Evolutionary conservation across 495 filamentous ascomycete species (phyloP), one percentile per base, ranked within the genome.

Genomic region (Xylaria intraflava): DNA sequence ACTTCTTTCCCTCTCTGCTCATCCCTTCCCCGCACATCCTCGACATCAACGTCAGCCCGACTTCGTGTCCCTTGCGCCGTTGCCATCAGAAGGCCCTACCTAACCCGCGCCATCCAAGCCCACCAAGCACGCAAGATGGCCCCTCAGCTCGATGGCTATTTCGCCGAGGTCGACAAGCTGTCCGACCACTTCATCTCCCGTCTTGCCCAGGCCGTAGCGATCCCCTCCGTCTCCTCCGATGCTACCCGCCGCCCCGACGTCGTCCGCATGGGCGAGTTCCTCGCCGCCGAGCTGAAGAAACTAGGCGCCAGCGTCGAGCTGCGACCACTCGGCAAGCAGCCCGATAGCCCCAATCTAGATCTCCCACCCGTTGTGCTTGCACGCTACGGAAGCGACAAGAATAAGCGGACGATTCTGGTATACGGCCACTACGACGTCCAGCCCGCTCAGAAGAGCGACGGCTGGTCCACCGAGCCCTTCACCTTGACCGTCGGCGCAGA

Each of bases 341-440:
- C 89, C 30, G 87, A 86, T 55, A 88, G 87, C 57, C 88, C 93
- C 61, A 80, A 90, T 53, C 86, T 99, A 58, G 83, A 95, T 23
- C 83, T 99, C 10, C 94, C 94, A 10, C 93, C 94, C 26, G 89
- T 95, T 27, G 80, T 99, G 31, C 79, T 97, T 57, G 90, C 86
- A 40, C 84, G 94, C 19, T 96, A 97, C 68, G 91, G 93, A 51
- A 85, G 80, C 66, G 90, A 95, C 68, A 83, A 85, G 69, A 87
- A 81, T 62, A 97, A 96, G 81, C 83, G 88, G 31, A 97, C 89
- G 8, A 91, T 99, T 60, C 78, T 97, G 41, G 88, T 99, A 22
- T 99, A 99, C 60, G 94, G 94, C 27, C 94, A 99, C 73, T 99
- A 99, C 73, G 94, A 99, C 72, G 94, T 99, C 14, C 94, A 99